These are phyloP conservation scores for Monosiga brevicollis DNA, from an alignment of 78 protist genomes.

Conservation along the genomic window DNA sequence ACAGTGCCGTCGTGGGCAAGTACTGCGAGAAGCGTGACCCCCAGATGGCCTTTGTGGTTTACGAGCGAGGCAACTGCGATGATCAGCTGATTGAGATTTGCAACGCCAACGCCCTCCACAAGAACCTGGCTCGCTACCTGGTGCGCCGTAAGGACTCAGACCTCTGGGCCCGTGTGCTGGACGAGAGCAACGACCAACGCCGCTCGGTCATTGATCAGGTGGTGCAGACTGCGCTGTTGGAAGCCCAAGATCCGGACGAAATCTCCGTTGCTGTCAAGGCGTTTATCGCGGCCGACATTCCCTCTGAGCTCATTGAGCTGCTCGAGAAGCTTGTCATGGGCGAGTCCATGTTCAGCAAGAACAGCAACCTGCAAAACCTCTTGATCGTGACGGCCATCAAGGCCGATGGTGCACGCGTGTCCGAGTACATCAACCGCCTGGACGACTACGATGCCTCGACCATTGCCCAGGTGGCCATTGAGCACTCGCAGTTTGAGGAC, in stretches of 20 bases:
- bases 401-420: conserved; percentile 83
- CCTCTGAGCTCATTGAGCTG: conserved; percentile 96
- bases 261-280: conserved; percentile 95
- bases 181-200: conserved; percentile 64
- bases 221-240: conserved; percentile 95
- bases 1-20: conserved; percentile 76
- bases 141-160: conserved; percentile 91
- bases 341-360: conserved; percentile 62
- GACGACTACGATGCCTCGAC: conserved; percentile 94
- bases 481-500: conserved; percentile 86
- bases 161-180: conserved; percentile 91
- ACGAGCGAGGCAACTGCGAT: conserved; percentile 89
- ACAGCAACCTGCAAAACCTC: conserved; percentile 95
- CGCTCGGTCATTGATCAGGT: conserved; percentile 61
- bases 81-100: conserved; percentile 89
- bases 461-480: conserved; percentile 89
- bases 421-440: conserved; percentile 90
- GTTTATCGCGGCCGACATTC: conserved; percentile 95
- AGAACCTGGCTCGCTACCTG: conserved; percentile 92
- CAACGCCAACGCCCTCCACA: conserved; percentile 87
- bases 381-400: conserved; percentile 96
- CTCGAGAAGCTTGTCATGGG: conserved; percentile 97
- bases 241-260: conserved; percentile 77
- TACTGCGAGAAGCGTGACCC: conserved; percentile 99
- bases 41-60: conserved; percentile 77